Evolutionary conservation across 2,329 filamentous ascomycete species (phyloP).

Genomic region (Sphaceloma murrayae): DNA sequence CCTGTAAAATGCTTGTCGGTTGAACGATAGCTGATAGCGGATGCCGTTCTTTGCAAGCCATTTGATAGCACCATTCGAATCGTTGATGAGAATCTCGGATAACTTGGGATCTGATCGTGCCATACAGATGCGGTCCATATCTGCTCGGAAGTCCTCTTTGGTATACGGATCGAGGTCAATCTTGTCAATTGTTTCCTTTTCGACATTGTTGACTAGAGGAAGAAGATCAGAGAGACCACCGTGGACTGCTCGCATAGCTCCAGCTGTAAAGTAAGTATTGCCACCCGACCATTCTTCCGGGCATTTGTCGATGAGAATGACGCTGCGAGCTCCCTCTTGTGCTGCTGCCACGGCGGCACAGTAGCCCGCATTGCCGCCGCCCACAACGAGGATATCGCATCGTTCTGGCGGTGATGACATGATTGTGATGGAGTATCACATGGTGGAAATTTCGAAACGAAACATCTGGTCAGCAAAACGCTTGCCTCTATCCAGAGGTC

Average conservation of each 20-base stretch:
- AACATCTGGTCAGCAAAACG: neutral
- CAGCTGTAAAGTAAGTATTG: slow-evolving; percentile 57
- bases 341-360: slow-evolving; percentile 49
- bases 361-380: slow-evolving; percentile 57
- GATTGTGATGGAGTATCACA: neutral
- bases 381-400: slow-evolving; percentile 45
- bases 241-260: slow-evolving; percentile 51
- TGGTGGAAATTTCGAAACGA: neutral
- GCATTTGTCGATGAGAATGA: slow-evolving; percentile 52
- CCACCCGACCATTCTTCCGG: slow-evolving; percentile 52
- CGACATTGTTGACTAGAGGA: slow-evolving; percentile 52
- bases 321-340: slow-evolving; percentile 35
- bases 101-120: slow-evolving; percentile 46
- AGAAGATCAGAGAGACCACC: slow-evolving; percentile 48
- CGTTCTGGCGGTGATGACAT: slow-evolving; percentile 4
- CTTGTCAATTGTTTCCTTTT: slow-evolving; percentile 35
- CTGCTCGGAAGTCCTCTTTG: slow-evolving; percentile 43
- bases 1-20: slow-evolving; percentile 55
- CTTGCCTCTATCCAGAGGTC: neutral
- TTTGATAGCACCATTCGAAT: slow-evolving; percentile 24
- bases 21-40: slow-evolving; percentile 35
- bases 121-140: slow-evolving; percentile 48
- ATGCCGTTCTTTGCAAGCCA: slow-evolving; percentile 38
- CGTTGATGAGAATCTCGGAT: slow-evolving; percentile 39
- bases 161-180: slow-evolving; percentile 54